These are phyloP conservation scores for Isatis lusitanica DNA, from an alignment of 441 rosid genomes.

Conservation along the genomic window DNA sequence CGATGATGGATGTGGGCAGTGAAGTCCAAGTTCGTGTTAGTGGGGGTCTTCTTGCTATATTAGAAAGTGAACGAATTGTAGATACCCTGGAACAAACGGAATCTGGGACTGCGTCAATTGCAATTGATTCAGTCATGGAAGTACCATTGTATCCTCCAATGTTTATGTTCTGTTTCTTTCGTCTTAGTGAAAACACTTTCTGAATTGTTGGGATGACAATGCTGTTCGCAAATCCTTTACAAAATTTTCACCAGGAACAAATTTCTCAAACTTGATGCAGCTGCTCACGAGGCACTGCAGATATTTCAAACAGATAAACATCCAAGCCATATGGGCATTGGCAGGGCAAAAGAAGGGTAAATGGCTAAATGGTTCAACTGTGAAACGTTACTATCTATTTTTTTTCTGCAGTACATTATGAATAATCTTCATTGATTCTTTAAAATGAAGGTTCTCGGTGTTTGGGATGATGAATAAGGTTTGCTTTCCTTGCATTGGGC, in stretches of 20 bases:
- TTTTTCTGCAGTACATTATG: constrained; percentile 26
- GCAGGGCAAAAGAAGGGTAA: constrained; percentile 99
- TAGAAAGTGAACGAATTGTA: constrained; percentile 90
- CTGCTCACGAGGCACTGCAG: constrained; percentile 94
- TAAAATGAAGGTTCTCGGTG: constrained; percentile 80
- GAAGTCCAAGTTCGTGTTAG: constrained; percentile 89
- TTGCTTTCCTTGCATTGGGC: constrained; percentile 34
- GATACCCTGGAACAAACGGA: constrained; percentile 83
- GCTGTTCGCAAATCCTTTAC: constrained; percentile 46
- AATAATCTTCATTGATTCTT: constrained; percentile 37
- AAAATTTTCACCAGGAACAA: constrained; percentile 53
- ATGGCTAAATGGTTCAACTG: constrained; percentile 29
- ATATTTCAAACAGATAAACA: constrained; percentile 92
- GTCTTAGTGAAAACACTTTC: constrained; percentile 17
- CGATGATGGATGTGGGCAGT: constrained; percentile 95
- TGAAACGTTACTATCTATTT: background rate
- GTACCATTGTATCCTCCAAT: constrained; percentile 74
- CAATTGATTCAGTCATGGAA: constrained; percentile 75
- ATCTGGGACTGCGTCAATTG: constrained; percentile 70
- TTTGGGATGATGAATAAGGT: constrained; percentile 99
- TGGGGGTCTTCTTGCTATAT: constrained; percentile 92
- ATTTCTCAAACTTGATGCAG: constrained; percentile 90
- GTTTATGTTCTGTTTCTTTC: constrained; percentile 12
- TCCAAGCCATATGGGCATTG: constrained; percentile 99
- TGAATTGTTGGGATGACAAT: constrained; percentile 9